Conservation (phyloP, 192 early-diverging fungal genomes). For the Entrophospora sp. region DNA sequence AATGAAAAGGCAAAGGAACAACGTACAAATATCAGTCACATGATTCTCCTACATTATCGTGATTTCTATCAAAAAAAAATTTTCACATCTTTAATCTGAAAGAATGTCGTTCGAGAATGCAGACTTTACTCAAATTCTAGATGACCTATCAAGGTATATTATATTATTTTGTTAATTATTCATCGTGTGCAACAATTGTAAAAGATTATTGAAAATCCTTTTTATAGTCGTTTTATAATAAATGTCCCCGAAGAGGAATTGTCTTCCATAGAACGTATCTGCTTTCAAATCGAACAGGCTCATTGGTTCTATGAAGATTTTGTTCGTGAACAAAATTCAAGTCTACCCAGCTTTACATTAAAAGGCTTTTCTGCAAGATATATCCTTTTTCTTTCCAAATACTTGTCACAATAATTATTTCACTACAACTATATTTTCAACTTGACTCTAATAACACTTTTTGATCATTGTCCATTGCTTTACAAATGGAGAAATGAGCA, state of each 20-base stretch:
- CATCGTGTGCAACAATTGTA: neutral
- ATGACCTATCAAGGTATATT: conserved; percentile 76
- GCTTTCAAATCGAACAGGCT: conserved; percentile 98
- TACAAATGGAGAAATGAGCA: conserved; percentile 81
- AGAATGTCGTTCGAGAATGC: conserved; percentile 49
- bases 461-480: conserved; percentile 84
- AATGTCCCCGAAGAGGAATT: conserved; percentile 96
- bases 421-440: too few relatives aligned
- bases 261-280: conserved; percentile 87
- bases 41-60: too few relatives aligned
- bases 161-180: neutral
- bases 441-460: too few relatives aligned
- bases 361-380: conserved; percentile 71
- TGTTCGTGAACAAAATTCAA: conserved; percentile 75
- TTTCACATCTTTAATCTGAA: too few relatives aligned
- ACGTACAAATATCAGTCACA: too few relatives aligned
- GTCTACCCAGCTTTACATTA: conserved; percentile 74
- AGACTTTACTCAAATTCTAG: conserved; percentile 74
- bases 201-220: neutral
- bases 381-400: conserved; percentile 37
- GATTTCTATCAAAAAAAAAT: too few relatives aligned
- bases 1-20: too few relatives aligned
- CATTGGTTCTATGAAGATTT: conserved; percentile 99
- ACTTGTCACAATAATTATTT: too few relatives aligned
- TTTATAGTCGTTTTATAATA: conserved; percentile 87